Percentiles rank a stretch among this genome's conserved stretches.
Conservation (phyloP, 108 stramenopile species). For the Pseudonitzschia delicatissima region DNA sequence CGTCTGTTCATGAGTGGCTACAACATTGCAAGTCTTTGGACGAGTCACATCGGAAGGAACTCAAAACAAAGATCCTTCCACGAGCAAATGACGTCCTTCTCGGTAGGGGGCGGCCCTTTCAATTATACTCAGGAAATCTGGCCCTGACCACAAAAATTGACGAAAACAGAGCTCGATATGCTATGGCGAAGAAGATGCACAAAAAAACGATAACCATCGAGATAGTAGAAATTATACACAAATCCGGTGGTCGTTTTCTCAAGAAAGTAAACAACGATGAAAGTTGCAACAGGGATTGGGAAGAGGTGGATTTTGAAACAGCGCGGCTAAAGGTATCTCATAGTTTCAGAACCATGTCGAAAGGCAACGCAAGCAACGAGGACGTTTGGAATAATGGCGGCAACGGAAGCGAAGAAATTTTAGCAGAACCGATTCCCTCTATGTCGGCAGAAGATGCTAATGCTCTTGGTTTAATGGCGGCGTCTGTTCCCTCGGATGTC, state of each 20-base stretch:
- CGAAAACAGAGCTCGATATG: not conserved
- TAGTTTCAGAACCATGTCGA: conserved; percentile 24
- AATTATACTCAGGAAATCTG: conserved; percentile 4
- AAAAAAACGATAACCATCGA: conserved; percentile 5
- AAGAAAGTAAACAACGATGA: conserved; percentile 8
- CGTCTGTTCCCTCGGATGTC: not conserved
- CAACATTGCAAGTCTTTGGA: not conserved
- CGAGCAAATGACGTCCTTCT: conserved; percentile 25
- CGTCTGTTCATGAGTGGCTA: not conserved
- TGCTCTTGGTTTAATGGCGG: not conserved
- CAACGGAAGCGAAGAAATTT: not conserved
- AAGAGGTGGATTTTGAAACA: conserved; percentile 28
- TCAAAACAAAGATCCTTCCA: conserved; percentile 2
- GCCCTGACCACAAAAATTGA: not conserved
- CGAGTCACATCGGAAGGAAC: not conserved
- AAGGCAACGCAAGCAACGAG: not conserved
- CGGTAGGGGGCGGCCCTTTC: conserved; percentile 27
- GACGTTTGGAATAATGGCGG: not conserved
- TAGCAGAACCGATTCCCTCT: not conserved
- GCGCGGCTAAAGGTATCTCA: conserved; percentile 31
- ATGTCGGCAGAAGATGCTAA: not conserved
- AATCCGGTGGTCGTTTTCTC: conserved; percentile 16
- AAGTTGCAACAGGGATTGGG: conserved; percentile 12
- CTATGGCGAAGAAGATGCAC: not conserved
- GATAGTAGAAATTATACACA: conserved; percentile 8